Conservation (phyloP, 225 moss, liverwort and hornwort species). For the Anthoceros angustus region DNA sequence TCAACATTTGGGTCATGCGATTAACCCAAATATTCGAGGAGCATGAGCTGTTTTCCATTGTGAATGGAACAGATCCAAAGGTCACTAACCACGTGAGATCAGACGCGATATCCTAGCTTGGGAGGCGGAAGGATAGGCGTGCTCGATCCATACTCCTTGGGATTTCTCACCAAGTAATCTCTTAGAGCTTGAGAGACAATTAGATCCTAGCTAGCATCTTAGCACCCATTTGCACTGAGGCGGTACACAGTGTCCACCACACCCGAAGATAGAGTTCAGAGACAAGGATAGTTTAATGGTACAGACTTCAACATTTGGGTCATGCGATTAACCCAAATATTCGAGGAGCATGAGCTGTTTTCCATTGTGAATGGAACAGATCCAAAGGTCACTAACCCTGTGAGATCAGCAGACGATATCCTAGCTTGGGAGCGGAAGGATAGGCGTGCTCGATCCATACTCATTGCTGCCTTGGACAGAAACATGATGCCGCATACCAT, state of each 20-base stretch:
- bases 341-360: neutral
- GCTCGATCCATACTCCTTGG: neutral
- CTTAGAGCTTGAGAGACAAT: neutral
- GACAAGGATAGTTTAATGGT: no score
- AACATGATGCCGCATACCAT: no score
- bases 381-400: neutral
- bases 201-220: no score
- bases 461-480: no score
- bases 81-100: neutral
- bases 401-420: neutral
- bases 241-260: neutral
- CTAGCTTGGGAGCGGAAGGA: constrained; percentile 1
- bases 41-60: neutral
- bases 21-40: neutral
- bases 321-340: neutral
- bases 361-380: no score
- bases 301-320: neutral
- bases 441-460: neutral
- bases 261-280: neutral
- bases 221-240: neutral
- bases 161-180: neutral
- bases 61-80: no score
- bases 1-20: neutral
- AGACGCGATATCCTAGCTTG: neutral
- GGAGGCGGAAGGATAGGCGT: neutral